A percentile compares a stretch with the other conserved stretches of the same genome.
phyloP scores from a whole-genome alignment of 495 filamentous ascomycete species.

The Darksidea phi region DNA sequence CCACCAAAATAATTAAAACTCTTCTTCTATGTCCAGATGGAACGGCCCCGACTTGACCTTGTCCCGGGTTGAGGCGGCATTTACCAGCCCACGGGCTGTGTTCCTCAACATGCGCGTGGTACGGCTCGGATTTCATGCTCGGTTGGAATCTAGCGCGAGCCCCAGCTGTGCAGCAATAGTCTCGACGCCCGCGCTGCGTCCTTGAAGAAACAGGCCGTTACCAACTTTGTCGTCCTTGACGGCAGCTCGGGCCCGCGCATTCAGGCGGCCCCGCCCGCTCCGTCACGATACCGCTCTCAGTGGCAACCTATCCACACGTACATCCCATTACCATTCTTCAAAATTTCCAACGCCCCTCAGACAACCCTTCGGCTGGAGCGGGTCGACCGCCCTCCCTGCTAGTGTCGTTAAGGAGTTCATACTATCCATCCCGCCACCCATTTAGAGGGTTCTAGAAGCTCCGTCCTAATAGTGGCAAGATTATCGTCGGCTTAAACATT shows the following conservation, averaged over 20 bases:
- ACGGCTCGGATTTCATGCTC: background rate
- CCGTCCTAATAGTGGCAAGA: no score
- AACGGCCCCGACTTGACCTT: background rate
- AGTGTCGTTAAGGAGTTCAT: no score
- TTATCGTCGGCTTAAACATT: no score
- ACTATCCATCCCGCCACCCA: no score
- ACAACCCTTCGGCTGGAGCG: no score
- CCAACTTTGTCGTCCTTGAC: background rate
- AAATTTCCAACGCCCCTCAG: no score
- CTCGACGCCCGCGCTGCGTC: background rate
- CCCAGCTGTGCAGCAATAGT: background rate
- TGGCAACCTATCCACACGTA: no score
- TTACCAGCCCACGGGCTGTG: background rate
- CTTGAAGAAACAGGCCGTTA: background rate
- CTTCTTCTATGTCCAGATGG: background rate
- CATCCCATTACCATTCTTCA: no score
- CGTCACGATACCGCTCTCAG: no score
- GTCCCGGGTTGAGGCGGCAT: background rate
- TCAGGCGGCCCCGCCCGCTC: background rate
- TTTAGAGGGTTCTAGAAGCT: no score
- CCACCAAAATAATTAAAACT: background rate
- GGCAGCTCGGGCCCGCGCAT: background rate
- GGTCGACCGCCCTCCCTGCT: no score
- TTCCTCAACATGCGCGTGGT: background rate
- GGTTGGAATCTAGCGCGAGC: background rate